Base-by-base conservation (phyloP, 192 early-diverging fungal genomes). In the Coemansia sp. region DNA sequence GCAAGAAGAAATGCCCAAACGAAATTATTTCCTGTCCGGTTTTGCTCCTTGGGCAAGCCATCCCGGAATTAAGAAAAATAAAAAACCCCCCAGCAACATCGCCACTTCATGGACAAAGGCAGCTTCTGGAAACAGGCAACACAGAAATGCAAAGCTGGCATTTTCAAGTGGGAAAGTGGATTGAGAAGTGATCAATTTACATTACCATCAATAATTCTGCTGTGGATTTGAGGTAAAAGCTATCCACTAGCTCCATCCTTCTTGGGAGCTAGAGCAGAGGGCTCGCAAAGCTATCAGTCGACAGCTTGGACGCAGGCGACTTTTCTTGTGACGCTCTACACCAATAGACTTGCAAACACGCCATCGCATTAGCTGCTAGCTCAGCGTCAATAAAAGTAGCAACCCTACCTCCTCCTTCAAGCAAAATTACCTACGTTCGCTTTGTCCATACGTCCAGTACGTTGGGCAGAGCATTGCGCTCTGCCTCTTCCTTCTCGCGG, bases 391-490 rank as follows among this genome's bases (percentile, higher is more conserved):
- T 1, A 45, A 9, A 20, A 1, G 31, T 31, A 31, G 31, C 31
- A 31, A 4, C 31, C 1, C 4, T 20, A 20, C 7, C 39, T 45
- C n/a, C n/a, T n/a, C n/a, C n/a, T n/a, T n/a, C 18, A 20, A 6
- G 20, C 1, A 20, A 9, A 45, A 18, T 45, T 2, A 61, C 66
- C 34, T 68, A 61, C 61, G 50, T 61, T 47, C 73, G 73, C 39
- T 12, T 20, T 3, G 69, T 61, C 79, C 79, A 82, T 41, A 82
- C 68, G 33, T 82, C 79, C 55, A 82, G 28, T n/a, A 82, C 71
- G 55, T 74, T 82, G 1, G 79, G 79, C 56, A 37, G 23, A 6
- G 58, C 48, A 1, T 38, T 48, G 13, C 71, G 70, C 59, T 73
- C 47, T 4, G 65, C 26, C 38, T 76, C 61, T 45, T 77, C 65